Base-by-base conservation (phyloP, 192 early-diverging fungal species). In the Coemansia biformis region DNA sequence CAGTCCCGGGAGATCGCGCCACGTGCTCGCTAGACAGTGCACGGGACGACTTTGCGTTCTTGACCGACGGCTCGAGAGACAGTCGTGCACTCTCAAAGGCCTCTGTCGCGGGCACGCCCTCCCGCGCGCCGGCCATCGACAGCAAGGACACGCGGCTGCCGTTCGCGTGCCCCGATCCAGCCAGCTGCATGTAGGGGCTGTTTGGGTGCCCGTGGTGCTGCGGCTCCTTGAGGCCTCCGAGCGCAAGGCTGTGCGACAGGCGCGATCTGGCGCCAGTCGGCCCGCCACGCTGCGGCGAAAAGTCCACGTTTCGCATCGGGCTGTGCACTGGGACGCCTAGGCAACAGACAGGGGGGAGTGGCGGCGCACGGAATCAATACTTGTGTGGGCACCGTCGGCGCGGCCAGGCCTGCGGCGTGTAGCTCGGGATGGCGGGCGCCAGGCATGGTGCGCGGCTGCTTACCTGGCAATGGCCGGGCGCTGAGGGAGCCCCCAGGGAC, bases 91-190 rank as follows among this genome's bases (percentile, higher is more conserved):
- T 45, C 2, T 71, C 61, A 1, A 38, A 45, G 2, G 46, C 6
- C 18, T 41, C 43, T 0, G 31, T 16, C n/a, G 44, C 42, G 18
- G 28, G 16, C 17, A 41, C 38, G 9, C 51, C 59, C 10, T 61
- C 69, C n/a, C 42, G 52, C 2, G 48, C 15, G 21, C 50, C 54
- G 6, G 36, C 55, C 70, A 74, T 66, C 10, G 70, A 74, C 23
- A 74, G 44, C 18, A 74, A 42, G 6, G 70, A 74, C 29, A 66
- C 49, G 9, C 63, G 54, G 34, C 70, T 74, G 47, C 58, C 63
- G 43, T 55, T 66, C 24, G 26, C 47, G 18, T 48, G 45, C 18
- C 37, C 36, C 13, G 38, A 36, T 6, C 39, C 49, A 17, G 57
- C 39, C 17, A 55, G 46, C 16, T 50, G 43, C 48, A 60, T 33